Base-by-base conservation (phyloP, 2,329 filamentous ascomycete species). In the Achaetomium macrosporum region DNA sequence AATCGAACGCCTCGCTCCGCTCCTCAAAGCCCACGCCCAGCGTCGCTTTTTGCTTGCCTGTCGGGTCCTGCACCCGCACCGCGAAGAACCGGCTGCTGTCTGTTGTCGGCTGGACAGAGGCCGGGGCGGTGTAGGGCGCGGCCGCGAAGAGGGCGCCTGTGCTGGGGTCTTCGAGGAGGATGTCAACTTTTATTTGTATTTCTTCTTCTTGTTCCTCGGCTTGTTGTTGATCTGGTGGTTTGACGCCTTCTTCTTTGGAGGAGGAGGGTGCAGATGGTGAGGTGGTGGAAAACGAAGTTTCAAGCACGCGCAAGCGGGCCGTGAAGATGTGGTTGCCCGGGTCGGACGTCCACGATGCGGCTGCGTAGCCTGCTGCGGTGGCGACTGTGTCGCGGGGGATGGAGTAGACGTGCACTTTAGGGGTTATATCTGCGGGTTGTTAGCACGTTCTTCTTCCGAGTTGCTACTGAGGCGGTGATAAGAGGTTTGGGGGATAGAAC, bases 21-120 rank as follows among this genome's bases (percentile, higher is more conserved):
- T 95, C 89, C 73, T 95, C 89, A 65, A 95, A 95, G 10, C 90
- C 90, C 59, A 95, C 82, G 10, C 90, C 90, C 54, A 96, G 71
- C 42, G 87, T 80, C 11, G 90, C 90, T 68, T 90, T 91, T 61
- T 85, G 78, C 1, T 87, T 84, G 39, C 79, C 78, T 35, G 84
- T 46, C 16, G 59, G 85, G 57, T 90, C 88, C 54, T 88, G 82
- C 1, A 95, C 89, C 13, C 87, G 78, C 35, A 95, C 67, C 6
- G 90, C 90, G 65, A 95, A 95, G 76, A 95, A 95, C 33, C 90
- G 81, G 56, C 81, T 84, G 65, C 83, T 88, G 67, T 95, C 90
- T 19, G 87, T 73, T 17, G 88, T 87, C 60, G 88, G 80, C 71
- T 93, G 88, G 43, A 96, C 87, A 7, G 79, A 80, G 16, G 75